Conservation (phyloP, 225 moss, liverwort and hornwort species). For the Physcomitrium patens region DNA sequence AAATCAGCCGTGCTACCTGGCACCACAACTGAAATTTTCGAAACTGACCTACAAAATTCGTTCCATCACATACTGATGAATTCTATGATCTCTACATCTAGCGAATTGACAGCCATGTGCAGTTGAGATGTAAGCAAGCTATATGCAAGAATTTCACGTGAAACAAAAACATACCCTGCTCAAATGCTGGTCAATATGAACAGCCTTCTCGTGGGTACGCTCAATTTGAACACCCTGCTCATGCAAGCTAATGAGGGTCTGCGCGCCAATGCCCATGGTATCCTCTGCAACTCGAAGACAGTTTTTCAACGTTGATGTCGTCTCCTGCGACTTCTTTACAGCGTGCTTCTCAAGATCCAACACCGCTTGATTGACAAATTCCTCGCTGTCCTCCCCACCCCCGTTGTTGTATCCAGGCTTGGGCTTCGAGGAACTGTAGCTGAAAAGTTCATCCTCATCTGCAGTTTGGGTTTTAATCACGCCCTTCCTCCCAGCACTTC, state of each 20-base stretch:
- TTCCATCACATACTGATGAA: too few relatives aligned
- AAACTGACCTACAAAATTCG: too few relatives aligned
- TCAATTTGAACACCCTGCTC: slow-evolving; percentile 64
- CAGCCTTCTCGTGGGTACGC: slow-evolving; percentile 64
- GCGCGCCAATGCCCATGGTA: slow-evolving; percentile 58
- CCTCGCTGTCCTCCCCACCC: slow-evolving; percentile 36
- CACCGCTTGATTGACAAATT: slow-evolving; percentile 63
- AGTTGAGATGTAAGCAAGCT: neutral
- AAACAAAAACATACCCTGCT: slow-evolving; percentile 40
- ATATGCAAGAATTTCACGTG: neutral
- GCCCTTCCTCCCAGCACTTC: slow-evolving; percentile 33
- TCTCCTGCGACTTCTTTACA: slow-evolving; percentile 56
- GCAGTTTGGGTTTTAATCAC: slow-evolving; percentile 12
- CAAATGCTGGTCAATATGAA: slow-evolving; percentile 61
- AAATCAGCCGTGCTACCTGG: neutral
- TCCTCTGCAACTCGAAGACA: slow-evolving; percentile 58
- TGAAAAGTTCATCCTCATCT: slow-evolving; percentile 50
- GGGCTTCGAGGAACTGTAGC: slow-evolving; percentile 43
- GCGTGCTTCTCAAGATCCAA: slow-evolving; percentile 63
- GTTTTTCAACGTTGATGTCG: slow-evolving; percentile 57
- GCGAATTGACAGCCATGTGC: too few relatives aligned
- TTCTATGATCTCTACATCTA: neutral
- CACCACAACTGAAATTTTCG: neutral
- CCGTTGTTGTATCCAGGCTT: slow-evolving; percentile 38
- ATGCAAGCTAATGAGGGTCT: slow-evolving; percentile 54